Evolutionary conservation across 495 filamentous ascomycete species (phyloP).

Genomic region (Penicillium roqueforti): DNA sequence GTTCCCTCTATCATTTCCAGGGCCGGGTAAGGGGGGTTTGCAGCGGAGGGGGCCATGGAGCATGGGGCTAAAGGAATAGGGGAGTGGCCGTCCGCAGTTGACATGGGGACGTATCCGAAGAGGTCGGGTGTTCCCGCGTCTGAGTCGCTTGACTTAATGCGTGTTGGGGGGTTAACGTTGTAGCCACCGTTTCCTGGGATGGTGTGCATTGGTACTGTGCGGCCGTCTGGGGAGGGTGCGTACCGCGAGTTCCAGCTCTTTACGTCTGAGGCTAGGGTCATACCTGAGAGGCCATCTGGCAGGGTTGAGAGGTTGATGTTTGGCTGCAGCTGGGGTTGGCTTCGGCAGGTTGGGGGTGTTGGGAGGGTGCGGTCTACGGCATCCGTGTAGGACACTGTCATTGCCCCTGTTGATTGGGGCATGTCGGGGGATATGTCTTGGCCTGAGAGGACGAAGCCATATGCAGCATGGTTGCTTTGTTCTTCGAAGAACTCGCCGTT

Average conservation of each 20-base stretch:
- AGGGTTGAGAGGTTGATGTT: conserved; percentile 8
- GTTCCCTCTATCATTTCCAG: conserved; percentile 19
- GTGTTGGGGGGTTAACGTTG: conserved; percentile 14
- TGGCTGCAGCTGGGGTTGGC: conserved; percentile 13
- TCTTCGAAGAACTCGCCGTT: conserved; percentile 30
- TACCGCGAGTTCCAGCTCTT: conserved; percentile 20
- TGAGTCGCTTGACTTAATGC: conserved; percentile 18
- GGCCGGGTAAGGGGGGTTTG: conserved; percentile 16
- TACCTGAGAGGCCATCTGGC: conserved; percentile 15
- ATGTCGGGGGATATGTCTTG: conserved; percentile 23
- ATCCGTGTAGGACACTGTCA: conserved; percentile 22
- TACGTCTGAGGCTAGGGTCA: conserved; percentile 13
- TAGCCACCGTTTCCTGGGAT: conserved; percentile 18
- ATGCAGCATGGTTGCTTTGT: conserved; percentile 24
- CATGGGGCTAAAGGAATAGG: conserved; percentile 6
- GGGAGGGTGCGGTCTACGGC: conserved; percentile 37
- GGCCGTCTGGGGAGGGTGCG: not conserved
- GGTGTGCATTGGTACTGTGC: conserved; percentile 1
- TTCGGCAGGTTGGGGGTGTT: conserved; percentile 27
- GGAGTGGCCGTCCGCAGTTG: conserved; percentile 14
- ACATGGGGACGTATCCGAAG: conserved; percentile 30
- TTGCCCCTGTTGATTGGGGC: conserved; percentile 16
- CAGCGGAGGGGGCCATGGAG: conserved; percentile 12
- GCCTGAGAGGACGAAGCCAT: conserved; percentile 28
- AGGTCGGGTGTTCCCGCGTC: conserved; percentile 23